Evolutionary conservation across 2,329 filamentous ascomycete species (phyloP).

Genomic region (Colletotrichum abscissum): DNA sequence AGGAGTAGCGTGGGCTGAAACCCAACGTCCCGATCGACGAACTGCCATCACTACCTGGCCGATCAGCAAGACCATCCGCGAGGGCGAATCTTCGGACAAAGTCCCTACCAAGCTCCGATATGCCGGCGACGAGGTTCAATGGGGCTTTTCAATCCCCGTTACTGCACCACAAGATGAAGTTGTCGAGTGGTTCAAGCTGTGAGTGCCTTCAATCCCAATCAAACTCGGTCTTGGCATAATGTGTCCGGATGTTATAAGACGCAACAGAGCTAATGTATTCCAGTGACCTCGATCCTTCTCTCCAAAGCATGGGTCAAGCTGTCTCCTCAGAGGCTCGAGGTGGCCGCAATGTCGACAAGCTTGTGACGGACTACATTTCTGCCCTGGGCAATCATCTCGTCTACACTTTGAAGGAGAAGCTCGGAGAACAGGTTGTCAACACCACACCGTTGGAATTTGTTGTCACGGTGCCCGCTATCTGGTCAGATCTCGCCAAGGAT

Average conservation of each 20-base stretch:
- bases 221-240: too few species aligned
- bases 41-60: conserved; percentile 59
- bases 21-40: conserved; percentile 52
- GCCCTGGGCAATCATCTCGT: conserved; percentile 61
- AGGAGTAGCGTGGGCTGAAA: conserved; percentile 64
- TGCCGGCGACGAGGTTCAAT: conserved; percentile 54
- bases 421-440: conserved; percentile 54
- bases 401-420: conserved; percentile 52
- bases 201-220: conserved; percentile 36
- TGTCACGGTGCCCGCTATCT: conserved; percentile 69
- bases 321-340: conserved; percentile 42
- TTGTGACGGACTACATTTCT: conserved; percentile 60
- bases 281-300: conserved; percentile 51
- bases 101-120: conserved; percentile 62
- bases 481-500: conserved; percentile 65
- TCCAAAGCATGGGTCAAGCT: conserved; percentile 46
- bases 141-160: conserved; percentile 61
- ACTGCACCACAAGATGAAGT: conserved; percentile 51
- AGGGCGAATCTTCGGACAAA: conserved; percentile 55
- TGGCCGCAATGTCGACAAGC: conserved; percentile 50
- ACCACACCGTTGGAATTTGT: conserved; percentile 63
- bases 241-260: too few species aligned
- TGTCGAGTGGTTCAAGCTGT: conserved; percentile 64
- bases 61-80: conserved; percentile 46
- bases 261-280: not conserved